A percentile compares a stretch with the other conserved stretches of the same genome.
phyloP scores from a whole-genome alignment of 176 grass and related monocot genomes.

The Tillandsia leiboldiana region DNA sequence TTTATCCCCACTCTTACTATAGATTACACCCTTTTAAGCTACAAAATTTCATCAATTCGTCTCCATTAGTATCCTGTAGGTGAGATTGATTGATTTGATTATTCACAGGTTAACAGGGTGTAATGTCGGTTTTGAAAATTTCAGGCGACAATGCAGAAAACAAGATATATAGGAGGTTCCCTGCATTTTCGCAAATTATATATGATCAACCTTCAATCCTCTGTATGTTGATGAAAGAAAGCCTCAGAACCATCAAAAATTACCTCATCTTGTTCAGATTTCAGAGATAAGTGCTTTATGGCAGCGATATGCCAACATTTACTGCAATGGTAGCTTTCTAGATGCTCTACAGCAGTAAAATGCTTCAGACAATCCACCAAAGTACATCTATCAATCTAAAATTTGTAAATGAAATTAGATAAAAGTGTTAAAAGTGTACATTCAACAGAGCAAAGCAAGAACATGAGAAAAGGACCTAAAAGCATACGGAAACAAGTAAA shows the following conservation, averaged over 20 bases:
- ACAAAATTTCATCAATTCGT: too few species aligned
- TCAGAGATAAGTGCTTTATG: constrained; percentile 50
- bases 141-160: constrained; percentile 5
- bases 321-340: constrained; percentile 72
- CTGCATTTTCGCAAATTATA: too few species aligned
- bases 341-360: constrained; percentile 61
- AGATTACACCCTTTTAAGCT: too few species aligned
- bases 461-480: constrained; percentile 10
- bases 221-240: not conserved
- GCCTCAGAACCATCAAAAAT: not conserved
- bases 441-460: not conserved
- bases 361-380: constrained; percentile 64
- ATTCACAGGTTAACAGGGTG: not conserved
- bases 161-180: not conserved
- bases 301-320: constrained; percentile 82
- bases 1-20: too few species aligned
- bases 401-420: constrained; percentile 18
- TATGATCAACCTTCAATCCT: not conserved
- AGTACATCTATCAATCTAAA: constrained; percentile 61
- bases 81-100: too few species aligned
- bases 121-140: not conserved
- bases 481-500: constrained; percentile 35
- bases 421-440: constrained; percentile 17
- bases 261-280: constrained; percentile 56
- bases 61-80: too few species aligned